phyloP scores from a whole-genome alignment of 371 early-diverging fungal genomes.

The Capniomyces stellatus region DNA sequence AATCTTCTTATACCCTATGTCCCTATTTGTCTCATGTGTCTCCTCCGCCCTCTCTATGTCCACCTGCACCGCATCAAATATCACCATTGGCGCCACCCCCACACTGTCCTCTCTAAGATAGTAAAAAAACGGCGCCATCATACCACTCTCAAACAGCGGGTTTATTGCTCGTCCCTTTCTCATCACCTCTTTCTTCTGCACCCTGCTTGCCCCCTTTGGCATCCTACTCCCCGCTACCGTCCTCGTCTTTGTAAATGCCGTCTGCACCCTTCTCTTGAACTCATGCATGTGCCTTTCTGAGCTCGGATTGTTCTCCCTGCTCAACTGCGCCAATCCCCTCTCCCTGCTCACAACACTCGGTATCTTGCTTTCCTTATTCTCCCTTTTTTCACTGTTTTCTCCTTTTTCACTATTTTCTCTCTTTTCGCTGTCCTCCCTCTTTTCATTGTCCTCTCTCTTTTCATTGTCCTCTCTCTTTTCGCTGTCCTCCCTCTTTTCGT shows the following conservation, averaged over 20 bases:
- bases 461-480: neutral
- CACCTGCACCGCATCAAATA: conserved; percentile 3
- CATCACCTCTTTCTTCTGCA: neutral
- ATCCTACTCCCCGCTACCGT: neutral
- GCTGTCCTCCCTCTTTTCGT: neutral
- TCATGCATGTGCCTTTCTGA: neutral
- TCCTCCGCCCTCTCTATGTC: neutral
- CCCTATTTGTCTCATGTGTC: neutral
- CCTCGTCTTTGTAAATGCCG: neutral
- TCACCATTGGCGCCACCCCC: neutral
- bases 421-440: neutral
- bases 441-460: neutral
- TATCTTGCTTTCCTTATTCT: neutral
- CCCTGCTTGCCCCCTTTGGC: neutral
- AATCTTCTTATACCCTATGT: neutral
- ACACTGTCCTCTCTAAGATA: neutral
- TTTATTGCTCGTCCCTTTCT: neutral
- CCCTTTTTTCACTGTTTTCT: neutral
- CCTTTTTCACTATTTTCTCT: neutral
- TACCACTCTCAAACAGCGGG: conserved; percentile 3
- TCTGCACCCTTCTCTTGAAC: neutral
- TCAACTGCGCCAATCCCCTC: neutral
- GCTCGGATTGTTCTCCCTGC: neutral
- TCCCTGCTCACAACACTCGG: neutral
- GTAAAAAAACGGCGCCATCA: conserved; percentile 6